Conservation (phyloP, 148 eudicot species). For the Rhododendron henanense region DNA sequence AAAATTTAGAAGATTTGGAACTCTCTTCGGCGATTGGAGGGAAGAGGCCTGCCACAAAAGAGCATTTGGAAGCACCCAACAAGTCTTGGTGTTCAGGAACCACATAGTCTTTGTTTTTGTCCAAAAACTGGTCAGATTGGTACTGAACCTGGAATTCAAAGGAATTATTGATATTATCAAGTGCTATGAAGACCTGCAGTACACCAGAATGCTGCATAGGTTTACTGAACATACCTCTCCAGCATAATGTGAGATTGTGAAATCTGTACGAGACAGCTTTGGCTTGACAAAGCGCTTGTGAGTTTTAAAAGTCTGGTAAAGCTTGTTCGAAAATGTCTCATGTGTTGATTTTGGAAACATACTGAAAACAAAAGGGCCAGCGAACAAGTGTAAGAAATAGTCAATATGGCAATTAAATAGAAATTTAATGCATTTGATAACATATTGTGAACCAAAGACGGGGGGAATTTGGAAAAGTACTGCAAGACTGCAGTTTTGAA, state of each 20-base stretch:
- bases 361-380: slow-evolving; percentile 40
- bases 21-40: slow-evolving; percentile 73
- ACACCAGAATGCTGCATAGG: not conserved
- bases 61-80: slow-evolving; percentile 75
- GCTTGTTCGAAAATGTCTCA: slow-evolving; percentile 93
- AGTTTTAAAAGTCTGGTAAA: slow-evolving; percentile 81
- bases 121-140: slow-evolving; percentile 94
- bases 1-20: slow-evolving; percentile 82
- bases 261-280: slow-evolving; percentile 88
- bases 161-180: slow-evolving; percentile 2
- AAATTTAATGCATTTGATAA: not conserved
- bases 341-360: slow-evolving; percentile 99
- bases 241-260: slow-evolving; percentile 90
- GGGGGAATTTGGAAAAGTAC: not conserved
- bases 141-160: slow-evolving; percentile 65
- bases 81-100: slow-evolving; percentile 95
- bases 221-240: slow-evolving; percentile 65
- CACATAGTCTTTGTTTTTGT: slow-evolving; percentile 96
- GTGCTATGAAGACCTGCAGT: not conserved
- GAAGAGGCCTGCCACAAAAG: slow-evolving; percentile 89
- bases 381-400: slow-evolving; percentile 1
- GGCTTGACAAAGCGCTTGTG: slow-evolving; percentile 95
- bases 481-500: not conserved
- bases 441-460: not conserved
- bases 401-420: not conserved